Evolutionary conservation across 2,329 filamentous ascomycete genomes (phyloP).

Genomic region (Thielaviopsis punctulata): DNA sequence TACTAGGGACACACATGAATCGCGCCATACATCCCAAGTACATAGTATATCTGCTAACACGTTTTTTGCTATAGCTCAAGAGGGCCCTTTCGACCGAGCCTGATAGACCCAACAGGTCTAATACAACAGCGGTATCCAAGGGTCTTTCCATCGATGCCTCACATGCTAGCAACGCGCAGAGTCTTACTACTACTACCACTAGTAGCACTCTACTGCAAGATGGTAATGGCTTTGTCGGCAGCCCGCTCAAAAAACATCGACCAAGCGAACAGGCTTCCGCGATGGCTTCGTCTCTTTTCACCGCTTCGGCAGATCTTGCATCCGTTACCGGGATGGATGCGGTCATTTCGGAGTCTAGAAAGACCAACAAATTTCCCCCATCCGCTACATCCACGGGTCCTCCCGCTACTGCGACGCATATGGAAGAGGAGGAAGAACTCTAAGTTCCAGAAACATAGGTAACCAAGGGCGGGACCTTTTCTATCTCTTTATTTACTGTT

Average conservation of each 20-base stretch:
- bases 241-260: constrained; percentile 60
- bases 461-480: not conserved
- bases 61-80: constrained; percentile 45
- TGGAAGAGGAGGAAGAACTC: constrained; percentile 13
- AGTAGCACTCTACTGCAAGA: constrained; percentile 8
- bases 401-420: constrained; percentile 3
- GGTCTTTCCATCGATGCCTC: constrained; percentile 8
- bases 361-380: constrained; percentile 5
- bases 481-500: constrained; percentile 2
- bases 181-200: too few relatives aligned
- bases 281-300: constrained; percentile 8
- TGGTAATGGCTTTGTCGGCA: constrained; percentile 31
- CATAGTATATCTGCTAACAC: not conserved
- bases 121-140: constrained; percentile 25
- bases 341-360: constrained; percentile 3
- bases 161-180: constrained; percentile 10
- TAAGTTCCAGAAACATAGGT: constrained; percentile 1
- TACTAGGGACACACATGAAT: not conserved
- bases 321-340: constrained; percentile 11
- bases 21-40: too few relatives aligned
- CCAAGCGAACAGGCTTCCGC: constrained; percentile 27
- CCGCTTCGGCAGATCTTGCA: constrained; percentile 9
- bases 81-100: constrained; percentile 61
- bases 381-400: constrained; percentile 1
- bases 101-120: constrained; percentile 22